Percentiles rank a stretch among this genome's conserved stretches.
Conservation (phyloP, 805 yeast species). For the Allodekkera sacchari region DNA sequence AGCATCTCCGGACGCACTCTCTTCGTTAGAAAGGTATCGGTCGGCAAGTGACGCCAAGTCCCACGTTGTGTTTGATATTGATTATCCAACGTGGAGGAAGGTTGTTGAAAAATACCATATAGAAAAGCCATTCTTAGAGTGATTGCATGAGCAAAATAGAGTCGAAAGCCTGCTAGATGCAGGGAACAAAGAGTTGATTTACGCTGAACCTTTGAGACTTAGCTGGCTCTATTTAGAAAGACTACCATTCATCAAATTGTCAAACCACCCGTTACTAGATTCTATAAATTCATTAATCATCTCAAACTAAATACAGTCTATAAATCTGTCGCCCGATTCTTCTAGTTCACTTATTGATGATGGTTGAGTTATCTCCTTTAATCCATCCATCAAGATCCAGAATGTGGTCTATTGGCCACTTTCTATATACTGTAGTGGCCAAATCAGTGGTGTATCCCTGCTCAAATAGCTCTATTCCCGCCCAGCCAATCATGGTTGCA, state of each 20-base stretch:
- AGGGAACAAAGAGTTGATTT: no score
- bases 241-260: no score
- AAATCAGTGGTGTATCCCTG: constrained; percentile 40
- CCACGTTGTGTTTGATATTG: constrained; percentile 70
- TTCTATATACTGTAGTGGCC: constrained; percentile 55
- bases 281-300: background rate
- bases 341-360: constrained; percentile 1
- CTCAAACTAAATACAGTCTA: no score
- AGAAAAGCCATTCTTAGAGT: constrained; percentile 35
- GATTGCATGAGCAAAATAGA: background rate
- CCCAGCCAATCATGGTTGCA: constrained; percentile 96
- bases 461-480: constrained; percentile 85
- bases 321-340: background rate
- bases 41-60: constrained; percentile 24
- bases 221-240: no score
- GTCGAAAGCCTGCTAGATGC: no score
- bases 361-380: no score
- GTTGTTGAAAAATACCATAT: constrained; percentile 49
- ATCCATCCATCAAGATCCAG: constrained; percentile 45
- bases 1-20: constrained; percentile 14
- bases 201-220: no score
- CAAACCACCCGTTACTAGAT: no score
- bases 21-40: constrained; percentile 13
- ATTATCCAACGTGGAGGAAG: constrained; percentile 55
- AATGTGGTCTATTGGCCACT: constrained; percentile 71